Percentiles rank a stretch among this genome's conserved stretches.
phyloP scores from a whole-genome alignment of 164 flowering plant species.

The Umbellularia californica region DNA sequence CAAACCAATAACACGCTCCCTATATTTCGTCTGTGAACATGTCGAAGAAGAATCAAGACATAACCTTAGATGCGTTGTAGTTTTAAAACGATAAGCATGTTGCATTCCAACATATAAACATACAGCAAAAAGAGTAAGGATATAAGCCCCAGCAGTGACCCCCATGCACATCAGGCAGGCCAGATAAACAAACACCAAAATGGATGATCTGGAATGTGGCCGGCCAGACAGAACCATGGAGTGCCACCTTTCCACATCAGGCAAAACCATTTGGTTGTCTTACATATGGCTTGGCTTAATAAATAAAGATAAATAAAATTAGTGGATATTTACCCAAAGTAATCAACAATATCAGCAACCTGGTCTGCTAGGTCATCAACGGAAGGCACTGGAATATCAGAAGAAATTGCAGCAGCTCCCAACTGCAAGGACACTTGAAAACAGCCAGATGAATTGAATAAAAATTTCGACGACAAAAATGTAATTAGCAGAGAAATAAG shows the following conservation, averaged over 20 bases:
- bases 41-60: neutral
- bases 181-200: too few species aligned
- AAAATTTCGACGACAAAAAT: neutral
- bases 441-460: slow-evolving; percentile 20
- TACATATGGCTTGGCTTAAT: neutral
- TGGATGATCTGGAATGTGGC: too few species aligned
- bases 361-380: slow-evolving; percentile 67
- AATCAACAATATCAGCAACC: slow-evolving; percentile 66
- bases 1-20: slow-evolving; percentile 64
- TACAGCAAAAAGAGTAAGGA: slow-evolving; percentile 63
- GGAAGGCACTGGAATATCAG: slow-evolving; percentile 43
- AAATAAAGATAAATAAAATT: neutral
- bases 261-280: neutral
- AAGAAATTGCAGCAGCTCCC: slow-evolving; percentile 52
- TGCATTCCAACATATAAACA: slow-evolving; percentile 8
- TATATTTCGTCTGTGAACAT: slow-evolving; percentile 50
- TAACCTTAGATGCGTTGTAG: neutral
- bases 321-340: slow-evolving; percentile 52
- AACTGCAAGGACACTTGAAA: slow-evolving; percentile 54
- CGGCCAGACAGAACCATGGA: too few species aligned
- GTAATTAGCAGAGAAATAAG: neutral
- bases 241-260: neutral
- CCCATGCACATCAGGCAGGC: slow-evolving; percentile 78
- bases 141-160: slow-evolving; percentile 67
- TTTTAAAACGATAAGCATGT: neutral